Evolutionary conservation across 768 basidiomycete species (phyloP), one percentile per base, ranked within the genome.

Genomic region (Stropharia rugosoannulata): DNA sequence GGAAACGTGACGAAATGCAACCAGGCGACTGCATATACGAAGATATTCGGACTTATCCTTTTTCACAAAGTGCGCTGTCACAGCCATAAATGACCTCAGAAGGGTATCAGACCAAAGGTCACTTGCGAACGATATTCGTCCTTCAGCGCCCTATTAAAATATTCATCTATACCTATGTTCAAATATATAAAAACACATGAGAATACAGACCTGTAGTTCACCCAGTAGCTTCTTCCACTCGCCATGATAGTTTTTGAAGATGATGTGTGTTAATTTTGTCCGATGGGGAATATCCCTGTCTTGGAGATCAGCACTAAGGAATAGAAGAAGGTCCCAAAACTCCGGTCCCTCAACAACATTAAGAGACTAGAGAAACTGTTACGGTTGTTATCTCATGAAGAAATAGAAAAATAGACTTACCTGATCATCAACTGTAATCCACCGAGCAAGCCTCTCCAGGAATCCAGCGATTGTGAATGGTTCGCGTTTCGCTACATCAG

Each of bases 271-370:
- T 22, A 22, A 16, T 22, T 66, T 63, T 4, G 69, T 70, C 9
- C 72, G 64, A 59, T 74, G 73, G 1, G 75, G 75, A 1, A 77
- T 60, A 38, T 75, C 70, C 0, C 54, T 36, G 12, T 76, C 66
- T 0, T 39, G n/a, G 2, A 70, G 46, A 3, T 66, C 51, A 3
- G 52, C 43, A 6, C 68, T 61, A 15, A 72, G 35, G 39, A 68
- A 73, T 0, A 70, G 52, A 0, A 72, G 54, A 16, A 75, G 64
- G 0, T 69, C 64, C 0, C 70, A 61, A 35, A 78, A 66, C 49
- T 71, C 70, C 0, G 54, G 60, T 38, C 58, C 62, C 15, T 77
- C 74, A 9, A 77, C 63, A 42, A 78, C 64, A 65, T 73, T 68
- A 1, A 76, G 54, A 3, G 75, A 69, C 75, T 77, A 42, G 9